These are phyloP conservation scores for Dryadomyces quercus-mongolicae DNA, from an alignment of 2,329 filamentous ascomycete genomes.

Conservation along the genomic window DNA sequence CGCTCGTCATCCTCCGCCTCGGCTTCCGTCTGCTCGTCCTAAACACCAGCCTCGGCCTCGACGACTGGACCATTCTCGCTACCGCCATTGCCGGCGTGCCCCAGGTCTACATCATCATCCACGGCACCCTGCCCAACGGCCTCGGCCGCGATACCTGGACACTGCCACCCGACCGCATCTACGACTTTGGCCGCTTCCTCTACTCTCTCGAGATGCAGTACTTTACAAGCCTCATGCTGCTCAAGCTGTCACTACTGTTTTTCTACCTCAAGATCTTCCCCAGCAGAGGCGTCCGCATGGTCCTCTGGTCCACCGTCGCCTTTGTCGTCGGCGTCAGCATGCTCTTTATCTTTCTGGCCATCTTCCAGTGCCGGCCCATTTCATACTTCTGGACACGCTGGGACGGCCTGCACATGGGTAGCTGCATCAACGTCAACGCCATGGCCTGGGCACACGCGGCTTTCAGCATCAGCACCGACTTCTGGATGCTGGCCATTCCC, in stretches of 20 bases:
- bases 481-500: slow-evolving; percentile 39
- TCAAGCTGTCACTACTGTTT: slow-evolving; percentile 38
- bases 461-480: slow-evolving; percentile 37
- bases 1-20: slow-evolving; percentile 26
- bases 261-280: slow-evolving; percentile 46
- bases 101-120: slow-evolving; percentile 16
- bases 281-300: slow-evolving; percentile 18
- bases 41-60: slow-evolving; percentile 19
- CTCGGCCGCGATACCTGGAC: slow-evolving; percentile 40
- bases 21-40: slow-evolving; percentile 18
- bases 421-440: slow-evolving; percentile 34
- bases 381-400: slow-evolving; percentile 39
- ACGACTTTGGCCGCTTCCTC: slow-evolving; percentile 28
- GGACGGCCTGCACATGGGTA: slow-evolving; percentile 32
- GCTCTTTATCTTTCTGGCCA: slow-evolving; percentile 26
- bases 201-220: slow-evolving; percentile 30
- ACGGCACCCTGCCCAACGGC: slow-evolving; percentile 24
- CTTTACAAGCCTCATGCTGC: slow-evolving; percentile 30
- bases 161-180: slow-evolving; percentile 27
- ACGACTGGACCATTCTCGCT: slow-evolving; percentile 22
- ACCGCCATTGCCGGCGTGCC: slow-evolving; percentile 17
- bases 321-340: slow-evolving; percentile 27
- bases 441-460: slow-evolving; percentile 37
- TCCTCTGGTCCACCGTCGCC: slow-evolving; percentile 28
- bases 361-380: slow-evolving; percentile 40